Percentiles rank a stretch among this genome's conserved stretches.
phyloP scores from a whole-genome alignment of 192 early-diverging fungal species.

The Rhizophagus prolifer region DNA sequence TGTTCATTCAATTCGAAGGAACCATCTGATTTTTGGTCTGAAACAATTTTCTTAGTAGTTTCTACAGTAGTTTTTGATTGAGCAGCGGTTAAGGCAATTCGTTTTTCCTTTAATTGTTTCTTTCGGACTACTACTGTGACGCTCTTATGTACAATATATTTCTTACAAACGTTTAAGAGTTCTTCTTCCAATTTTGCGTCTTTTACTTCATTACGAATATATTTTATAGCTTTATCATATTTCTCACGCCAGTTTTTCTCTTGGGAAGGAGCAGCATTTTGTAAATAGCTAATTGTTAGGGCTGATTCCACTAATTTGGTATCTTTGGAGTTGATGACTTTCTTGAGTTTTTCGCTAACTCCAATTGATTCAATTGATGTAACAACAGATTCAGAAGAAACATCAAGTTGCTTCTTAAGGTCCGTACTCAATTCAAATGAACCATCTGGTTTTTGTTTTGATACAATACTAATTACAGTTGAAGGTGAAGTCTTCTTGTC shows the following conservation, averaged over 20 bases:
- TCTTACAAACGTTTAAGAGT: background rate
- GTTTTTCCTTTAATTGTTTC: background rate
- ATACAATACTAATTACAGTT: background rate
- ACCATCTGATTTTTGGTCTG: background rate
- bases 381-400: background rate
- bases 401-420: background rate
- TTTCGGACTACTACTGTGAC: background rate
- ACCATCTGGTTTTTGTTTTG: background rate
- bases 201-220: background rate
- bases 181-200: background rate
- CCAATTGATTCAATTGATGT: background rate
- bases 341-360: background rate
- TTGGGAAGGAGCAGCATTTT: background rate
- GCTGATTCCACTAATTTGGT: background rate
- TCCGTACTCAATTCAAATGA: background rate
- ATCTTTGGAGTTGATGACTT: background rate
- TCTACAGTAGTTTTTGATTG: background rate
- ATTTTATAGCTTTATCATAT: background rate
- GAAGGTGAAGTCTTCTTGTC: background rate
- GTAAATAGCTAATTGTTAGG: background rate
- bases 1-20: background rate
- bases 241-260: background rate
- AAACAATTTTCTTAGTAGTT: background rate
- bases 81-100: background rate
- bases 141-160: background rate